phyloP scores from a whole-genome alignment of 2,329 filamentous ascomycete species.

The Xylaria digitata region DNA sequence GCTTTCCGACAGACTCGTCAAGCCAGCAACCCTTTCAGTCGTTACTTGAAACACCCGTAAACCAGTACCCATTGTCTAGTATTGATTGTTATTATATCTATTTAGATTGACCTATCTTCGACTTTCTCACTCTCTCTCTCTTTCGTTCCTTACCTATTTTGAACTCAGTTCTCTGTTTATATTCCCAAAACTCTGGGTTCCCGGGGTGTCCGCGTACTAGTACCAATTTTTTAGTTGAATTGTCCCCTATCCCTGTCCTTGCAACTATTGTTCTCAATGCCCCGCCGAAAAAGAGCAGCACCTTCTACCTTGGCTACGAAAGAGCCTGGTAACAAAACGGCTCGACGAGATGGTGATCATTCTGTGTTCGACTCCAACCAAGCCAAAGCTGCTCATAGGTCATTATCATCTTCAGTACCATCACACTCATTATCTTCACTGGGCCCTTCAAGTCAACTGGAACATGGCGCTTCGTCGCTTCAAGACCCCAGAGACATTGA shows the following conservation, averaged over 20 bases:
- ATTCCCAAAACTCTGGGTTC: too few relatives aligned
- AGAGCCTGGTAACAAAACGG: constrained; percentile 34
- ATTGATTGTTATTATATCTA: neutral
- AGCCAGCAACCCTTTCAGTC: neutral
- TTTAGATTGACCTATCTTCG: neutral
- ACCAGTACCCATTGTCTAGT: neutral
- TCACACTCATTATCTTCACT: constrained; percentile 39
- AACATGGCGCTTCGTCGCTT: constrained; percentile 35
- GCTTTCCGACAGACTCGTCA: neutral
- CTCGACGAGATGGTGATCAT: constrained; percentile 32
- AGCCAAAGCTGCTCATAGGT: constrained; percentile 10
- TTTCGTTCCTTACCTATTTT: neutral
- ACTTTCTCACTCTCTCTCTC: neutral
- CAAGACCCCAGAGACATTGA: constrained; percentile 52
- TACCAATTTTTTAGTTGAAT: neutral
- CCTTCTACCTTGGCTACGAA: constrained; percentile 25
- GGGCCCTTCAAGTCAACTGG: constrained; percentile 28
- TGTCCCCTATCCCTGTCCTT: neutral
- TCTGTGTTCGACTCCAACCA: constrained; percentile 32
- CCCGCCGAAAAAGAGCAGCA: constrained; percentile 40
- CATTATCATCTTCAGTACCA: constrained; percentile 29
- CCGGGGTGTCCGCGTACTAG: too few relatives aligned
- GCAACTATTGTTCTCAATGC: constrained; percentile 18
- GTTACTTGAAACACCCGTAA: too few relatives aligned
- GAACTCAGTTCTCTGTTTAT: too few relatives aligned